phyloP scores from a whole-genome alignment of 345 rosid species.

The Linum usitatissimum region DNA sequence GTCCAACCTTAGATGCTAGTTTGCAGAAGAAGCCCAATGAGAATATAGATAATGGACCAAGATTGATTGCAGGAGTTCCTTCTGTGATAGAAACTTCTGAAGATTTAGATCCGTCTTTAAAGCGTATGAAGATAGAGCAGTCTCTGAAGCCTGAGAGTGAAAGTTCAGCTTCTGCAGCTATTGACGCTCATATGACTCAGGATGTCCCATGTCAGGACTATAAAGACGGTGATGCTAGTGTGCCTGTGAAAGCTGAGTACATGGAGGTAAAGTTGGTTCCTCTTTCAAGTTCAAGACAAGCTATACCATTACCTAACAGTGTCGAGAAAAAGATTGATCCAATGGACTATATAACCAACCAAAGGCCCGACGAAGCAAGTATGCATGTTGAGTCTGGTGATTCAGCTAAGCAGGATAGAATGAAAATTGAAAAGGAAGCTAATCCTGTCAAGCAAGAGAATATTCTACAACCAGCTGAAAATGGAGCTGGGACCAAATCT shows the following conservation, averaged over 20 bases:
- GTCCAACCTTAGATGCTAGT: slow-evolving; percentile 29
- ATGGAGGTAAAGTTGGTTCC: slow-evolving; percentile 49
- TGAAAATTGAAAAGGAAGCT: slow-evolving; percentile 42
- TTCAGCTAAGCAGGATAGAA: slow-evolving; percentile 35
- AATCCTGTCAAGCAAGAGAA: slow-evolving; percentile 48
- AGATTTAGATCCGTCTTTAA: slow-evolving; percentile 55
- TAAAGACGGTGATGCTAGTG: slow-evolving; percentile 26
- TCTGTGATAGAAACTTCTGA: slow-evolving; percentile 38
- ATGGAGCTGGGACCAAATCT: slow-evolving; percentile 44
- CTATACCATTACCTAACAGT: slow-evolving; percentile 25
- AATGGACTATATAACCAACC: slow-evolving; percentile 35
- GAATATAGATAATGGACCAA: slow-evolving; percentile 30
- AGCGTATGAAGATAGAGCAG: slow-evolving; percentile 78
- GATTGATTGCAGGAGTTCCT: slow-evolving; percentile 30
- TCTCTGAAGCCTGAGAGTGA: slow-evolving; percentile 36
- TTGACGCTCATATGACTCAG: slow-evolving; percentile 32
- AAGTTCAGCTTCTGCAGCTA: slow-evolving; percentile 27
- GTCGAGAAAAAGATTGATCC: slow-evolving; percentile 39
- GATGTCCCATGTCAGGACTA: slow-evolving; percentile 41
- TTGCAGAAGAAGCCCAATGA: slow-evolving; percentile 39
- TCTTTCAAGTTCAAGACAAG: slow-evolving; percentile 38
- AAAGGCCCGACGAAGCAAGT: slow-evolving; percentile 35
- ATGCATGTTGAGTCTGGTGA: slow-evolving; percentile 22
- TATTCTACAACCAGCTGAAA: slow-evolving; percentile 35
- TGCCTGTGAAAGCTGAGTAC: slow-evolving; percentile 42